phyloP scores from a whole-genome alignment of 306 rosid genomes.

The Begonia loranthoides region DNA sequence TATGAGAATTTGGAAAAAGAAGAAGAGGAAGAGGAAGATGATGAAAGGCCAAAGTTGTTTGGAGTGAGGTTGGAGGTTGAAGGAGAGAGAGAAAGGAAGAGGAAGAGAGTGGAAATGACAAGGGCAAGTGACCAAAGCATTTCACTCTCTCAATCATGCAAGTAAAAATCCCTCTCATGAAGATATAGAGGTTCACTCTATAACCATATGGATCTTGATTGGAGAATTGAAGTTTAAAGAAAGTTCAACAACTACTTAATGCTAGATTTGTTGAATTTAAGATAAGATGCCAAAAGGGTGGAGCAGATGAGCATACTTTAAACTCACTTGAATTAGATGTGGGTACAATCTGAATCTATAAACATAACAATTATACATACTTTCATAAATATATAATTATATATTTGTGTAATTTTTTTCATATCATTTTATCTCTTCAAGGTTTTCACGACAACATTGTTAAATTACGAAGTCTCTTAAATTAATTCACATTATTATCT shows the following conservation, averaged over 20 bases:
- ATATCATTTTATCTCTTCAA: too few species aligned
- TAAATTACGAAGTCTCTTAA: too few species aligned
- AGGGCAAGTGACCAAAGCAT: constrained; percentile 20
- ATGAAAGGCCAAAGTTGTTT: constrained; percentile 58
- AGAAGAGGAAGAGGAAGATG: constrained; percentile 16
- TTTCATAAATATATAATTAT: too few species aligned
- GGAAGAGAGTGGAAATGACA: constrained; percentile 42
- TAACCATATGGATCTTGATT: background rate
- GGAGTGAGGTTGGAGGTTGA: constrained; percentile 75
- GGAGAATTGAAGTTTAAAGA: background rate
- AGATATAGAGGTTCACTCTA: background rate
- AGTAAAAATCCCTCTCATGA: constrained; percentile 13
- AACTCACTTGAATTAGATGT: too few species aligned
- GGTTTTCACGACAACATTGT: too few species aligned
- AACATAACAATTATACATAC: too few species aligned
- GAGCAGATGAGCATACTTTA: background rate
- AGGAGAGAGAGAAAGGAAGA: constrained; percentile 51
- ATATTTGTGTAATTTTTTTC: too few species aligned
- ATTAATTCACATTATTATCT: too few species aligned
- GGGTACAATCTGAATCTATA: too few species aligned
- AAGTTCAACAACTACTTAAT: background rate
- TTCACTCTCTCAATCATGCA: constrained; percentile 67
- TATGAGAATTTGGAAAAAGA: constrained; percentile 12
- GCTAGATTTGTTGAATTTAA: background rate
- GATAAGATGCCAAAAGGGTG: background rate